Evolutionary conservation across 1,139 yeast genomes (phyloP).

Genomic region (Groenewaldozyma auringiensis): DNA sequence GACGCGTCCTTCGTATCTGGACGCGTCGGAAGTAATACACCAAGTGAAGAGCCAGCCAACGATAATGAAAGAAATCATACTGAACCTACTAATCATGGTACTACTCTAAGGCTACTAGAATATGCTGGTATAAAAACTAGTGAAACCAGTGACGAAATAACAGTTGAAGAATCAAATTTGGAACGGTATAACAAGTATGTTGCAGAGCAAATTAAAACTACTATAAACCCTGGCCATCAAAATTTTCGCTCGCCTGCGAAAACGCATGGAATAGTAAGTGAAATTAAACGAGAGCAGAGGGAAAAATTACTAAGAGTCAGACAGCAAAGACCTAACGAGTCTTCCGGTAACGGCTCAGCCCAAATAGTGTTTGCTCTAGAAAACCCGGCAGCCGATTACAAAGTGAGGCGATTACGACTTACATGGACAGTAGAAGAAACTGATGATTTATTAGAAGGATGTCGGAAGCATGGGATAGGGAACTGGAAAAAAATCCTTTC

Average conservation of each 20-base stretch:
- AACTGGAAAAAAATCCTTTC: constrained; percentile 40
- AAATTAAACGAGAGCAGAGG: too few species aligned
- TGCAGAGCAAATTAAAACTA: neutral
- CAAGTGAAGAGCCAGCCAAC: too few species aligned
- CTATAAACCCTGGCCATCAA: too few species aligned
- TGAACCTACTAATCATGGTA: too few species aligned
- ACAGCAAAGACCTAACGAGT: too few species aligned
- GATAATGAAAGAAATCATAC: too few species aligned
- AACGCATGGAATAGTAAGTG: too few species aligned
- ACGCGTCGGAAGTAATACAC: neutral
- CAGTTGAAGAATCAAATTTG: neutral
- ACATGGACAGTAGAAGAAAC: constrained; percentile 40
- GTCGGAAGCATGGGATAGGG: constrained; percentile 38
- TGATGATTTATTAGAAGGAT: constrained; percentile 36
- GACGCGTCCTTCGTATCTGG: neutral
- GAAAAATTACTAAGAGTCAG: too few species aligned
- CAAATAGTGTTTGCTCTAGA: neutral
- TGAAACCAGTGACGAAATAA: neutral
- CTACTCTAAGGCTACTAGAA: too few species aligned
- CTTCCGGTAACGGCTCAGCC: neutral
- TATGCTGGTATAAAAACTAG: too few species aligned
- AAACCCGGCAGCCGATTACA: neutral
- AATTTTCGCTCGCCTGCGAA: neutral
- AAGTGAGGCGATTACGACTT: constrained; percentile 29
- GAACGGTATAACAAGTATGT: neutral